phyloP scores from a whole-genome alignment of 2,329 filamentous ascomycete species.

The Colletotrichum spinosum region DNA sequence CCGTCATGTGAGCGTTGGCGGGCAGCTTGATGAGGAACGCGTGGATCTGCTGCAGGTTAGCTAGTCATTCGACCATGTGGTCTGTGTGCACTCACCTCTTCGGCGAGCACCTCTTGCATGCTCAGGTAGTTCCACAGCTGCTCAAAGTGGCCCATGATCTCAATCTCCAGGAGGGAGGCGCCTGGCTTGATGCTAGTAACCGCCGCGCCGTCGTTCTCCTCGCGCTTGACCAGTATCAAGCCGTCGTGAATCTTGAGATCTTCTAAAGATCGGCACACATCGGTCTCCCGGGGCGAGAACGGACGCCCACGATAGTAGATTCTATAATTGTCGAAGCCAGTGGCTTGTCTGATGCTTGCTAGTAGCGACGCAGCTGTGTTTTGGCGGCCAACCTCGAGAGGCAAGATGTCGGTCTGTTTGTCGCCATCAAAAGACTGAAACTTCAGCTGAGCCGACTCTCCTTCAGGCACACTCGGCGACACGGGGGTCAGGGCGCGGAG shows the following conservation, averaged over 20 bases:
- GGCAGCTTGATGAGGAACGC: constrained; percentile 78
- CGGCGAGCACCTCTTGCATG: constrained; percentile 76
- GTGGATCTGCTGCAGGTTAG: constrained; percentile 65
- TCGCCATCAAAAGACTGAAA: constrained; percentile 80
- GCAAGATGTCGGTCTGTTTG: constrained; percentile 68
- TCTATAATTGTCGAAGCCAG: constrained; percentile 81
- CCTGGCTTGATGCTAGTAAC: constrained; percentile 60
- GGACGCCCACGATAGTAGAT: constrained; percentile 77
- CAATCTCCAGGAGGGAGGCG: constrained; percentile 76
- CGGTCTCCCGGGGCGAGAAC: constrained; percentile 70
- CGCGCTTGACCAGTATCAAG: constrained; percentile 73
- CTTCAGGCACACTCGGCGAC: constrained; percentile 65
- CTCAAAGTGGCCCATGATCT: constrained; percentile 85
- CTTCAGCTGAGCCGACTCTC: constrained; percentile 74
- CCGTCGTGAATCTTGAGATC: constrained; percentile 76
- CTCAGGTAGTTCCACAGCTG: constrained; percentile 85
- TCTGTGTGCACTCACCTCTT: constrained; percentile 62
- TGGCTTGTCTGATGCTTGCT: constrained; percentile 73
- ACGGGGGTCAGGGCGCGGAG: constrained; percentile 64
- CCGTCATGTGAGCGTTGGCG: constrained; percentile 71
- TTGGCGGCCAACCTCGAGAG: constrained; percentile 73
- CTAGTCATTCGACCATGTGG: constrained; percentile 13
- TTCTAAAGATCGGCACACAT: constrained; percentile 71
- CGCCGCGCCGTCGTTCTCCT: constrained; percentile 58
- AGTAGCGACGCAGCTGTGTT: constrained; percentile 79